Evolutionary conservation across 139 green algal species (phyloP), one percentile per base, ranked within the genome.

Genomic region (Microglena sp.): DNA sequence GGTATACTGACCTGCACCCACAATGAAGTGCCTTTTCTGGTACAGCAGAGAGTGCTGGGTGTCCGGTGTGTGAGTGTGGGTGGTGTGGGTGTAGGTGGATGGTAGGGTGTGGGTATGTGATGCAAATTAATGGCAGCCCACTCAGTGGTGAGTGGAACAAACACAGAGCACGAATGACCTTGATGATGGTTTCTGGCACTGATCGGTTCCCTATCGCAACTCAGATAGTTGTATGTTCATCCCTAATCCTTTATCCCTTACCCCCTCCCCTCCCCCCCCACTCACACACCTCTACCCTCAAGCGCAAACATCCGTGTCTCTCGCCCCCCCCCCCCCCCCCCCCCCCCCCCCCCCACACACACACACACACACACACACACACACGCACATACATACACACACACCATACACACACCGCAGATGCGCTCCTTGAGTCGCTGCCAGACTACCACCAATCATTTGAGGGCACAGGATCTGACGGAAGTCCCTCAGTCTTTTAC

Each of bases 391-490:
- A n/a, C n/a, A n/a, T n/a, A n/a, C n/a, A n/a, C n/a, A n/a, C 46
- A n/a, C n/a, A n/a, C n/a, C n/a, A n/a, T n/a, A n/a, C n/a, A n/a
- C n/a, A n/a, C n/a, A n/a, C n/a, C n/a, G 18, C 70, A 73, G 76
- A 72, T 11, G 79, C 84, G 45, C 33, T 95, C 30, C 58, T 82
- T 18, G 87, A 95, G 27, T 59, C 62, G 2, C 79, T 95, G 33
- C 65, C 75, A 5, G 89, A 95, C 75, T 92, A 78, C 50, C 35
- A 88, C 56, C 67, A 80, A 30, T 72, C 73, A 0, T 87, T 89
- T 24, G 72, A 81, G 59, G 71, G 53, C 0, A 46, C 57, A 59
- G n/a, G 72, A 77, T 36, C 64, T 66, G 6, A 22, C 46, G 15
- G 28, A 21, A 59, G 22, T 21, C 22, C 32, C 45, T 32, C 4